phyloP scores from a whole-genome alignment of 768 basidiomycete genomes.

The Russula brevipes region DNA sequence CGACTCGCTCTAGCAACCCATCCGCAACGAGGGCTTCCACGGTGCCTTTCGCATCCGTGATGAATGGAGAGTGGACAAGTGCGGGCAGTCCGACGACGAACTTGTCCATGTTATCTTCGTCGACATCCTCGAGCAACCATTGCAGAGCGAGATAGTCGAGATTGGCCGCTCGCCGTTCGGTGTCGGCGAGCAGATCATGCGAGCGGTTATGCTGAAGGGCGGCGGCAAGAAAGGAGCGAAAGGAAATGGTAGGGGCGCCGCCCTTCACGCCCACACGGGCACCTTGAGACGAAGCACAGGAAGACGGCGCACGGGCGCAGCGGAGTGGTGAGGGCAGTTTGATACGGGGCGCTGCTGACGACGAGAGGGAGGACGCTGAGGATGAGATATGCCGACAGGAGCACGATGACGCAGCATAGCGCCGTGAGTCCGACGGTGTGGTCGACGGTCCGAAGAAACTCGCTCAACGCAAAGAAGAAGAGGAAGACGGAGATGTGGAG shows the following conservation, averaged over 20 bases:
- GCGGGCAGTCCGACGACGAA: constrained; percentile 6
- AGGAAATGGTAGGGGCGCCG: background rate
- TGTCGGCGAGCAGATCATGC: constrained; percentile 1
- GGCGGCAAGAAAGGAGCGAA: background rate
- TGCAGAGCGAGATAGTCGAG: constrained; percentile 7
- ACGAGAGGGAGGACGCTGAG: constrained; percentile 10
- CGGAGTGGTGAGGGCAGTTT: constrained; percentile 14
- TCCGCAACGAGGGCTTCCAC: background rate
- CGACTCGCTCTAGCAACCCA: constrained; percentile 3
- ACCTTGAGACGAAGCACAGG: constrained; percentile 2
- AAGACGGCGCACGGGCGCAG: constrained; percentile 5
- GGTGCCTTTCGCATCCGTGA: background rate
- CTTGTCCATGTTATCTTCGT: constrained; percentile 8
- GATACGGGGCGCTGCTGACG: constrained; percentile 9
- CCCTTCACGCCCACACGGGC: constrained; percentile 1
- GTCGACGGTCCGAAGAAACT: constrained; percentile 9
- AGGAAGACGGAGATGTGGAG: constrained; percentile 14
- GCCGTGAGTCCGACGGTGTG: background rate
- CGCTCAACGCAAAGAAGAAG: constrained; percentile 11
- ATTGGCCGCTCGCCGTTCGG: background rate
- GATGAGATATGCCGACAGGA: background rate
- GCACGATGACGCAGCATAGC: background rate
- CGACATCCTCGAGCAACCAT: constrained; percentile 2
- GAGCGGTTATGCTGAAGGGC: background rate
- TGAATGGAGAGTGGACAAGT: constrained; percentile 3